Conservation (phyloP, 2,329 filamentous ascomycete genomes). For the Aspergillus sclerotialis region DNA sequence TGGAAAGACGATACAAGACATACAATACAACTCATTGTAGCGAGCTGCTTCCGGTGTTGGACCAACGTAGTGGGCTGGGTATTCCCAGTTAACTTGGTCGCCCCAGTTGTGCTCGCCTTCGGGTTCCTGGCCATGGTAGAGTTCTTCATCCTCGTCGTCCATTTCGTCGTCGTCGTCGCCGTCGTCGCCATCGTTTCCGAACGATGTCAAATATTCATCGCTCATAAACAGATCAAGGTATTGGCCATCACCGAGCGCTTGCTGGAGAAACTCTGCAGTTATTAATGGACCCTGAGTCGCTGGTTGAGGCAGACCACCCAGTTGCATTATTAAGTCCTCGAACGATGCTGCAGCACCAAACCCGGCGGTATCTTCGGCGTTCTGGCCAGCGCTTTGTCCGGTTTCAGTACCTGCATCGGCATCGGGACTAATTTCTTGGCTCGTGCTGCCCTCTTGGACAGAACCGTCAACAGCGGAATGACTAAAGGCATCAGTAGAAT, state of each 20-base stretch:
- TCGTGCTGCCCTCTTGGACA: constrained; percentile 9
- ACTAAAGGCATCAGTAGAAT: constrained; percentile 11
- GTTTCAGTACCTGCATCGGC: constrained; percentile 5
- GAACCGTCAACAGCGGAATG: constrained; percentile 14
- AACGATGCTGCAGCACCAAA: constrained; percentile 2
- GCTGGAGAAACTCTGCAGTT: constrained; percentile 15
- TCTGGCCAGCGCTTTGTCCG: constrained; percentile 3
- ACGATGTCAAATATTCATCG: constrained; percentile 8
- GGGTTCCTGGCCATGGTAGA: constrained; percentile 10
- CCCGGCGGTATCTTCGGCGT: constrained; percentile 1
- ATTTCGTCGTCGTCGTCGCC: constrained; percentile 10
- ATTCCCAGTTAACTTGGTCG: background rate
- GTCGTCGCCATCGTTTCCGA: constrained; percentile 10
- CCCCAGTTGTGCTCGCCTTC: no score
- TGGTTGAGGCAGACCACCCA: constrained; percentile 2
- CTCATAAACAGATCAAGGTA: no score
- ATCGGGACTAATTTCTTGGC: constrained; percentile 8
- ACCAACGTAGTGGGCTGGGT: background rate
- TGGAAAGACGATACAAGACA: constrained; percentile 6
- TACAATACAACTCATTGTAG: constrained; percentile 14
- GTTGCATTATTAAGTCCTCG: constrained; percentile 3
- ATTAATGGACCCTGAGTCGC: constrained; percentile 8
- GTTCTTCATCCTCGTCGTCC: constrained; percentile 8
- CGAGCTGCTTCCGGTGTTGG: constrained; percentile 4
- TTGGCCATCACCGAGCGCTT: constrained; percentile 16